Percentiles rank a stretch among this genome's conserved stretches.
phyloP scores from a whole-genome alignment of 805 yeast species.

The Myxozyma neotropica region DNA sequence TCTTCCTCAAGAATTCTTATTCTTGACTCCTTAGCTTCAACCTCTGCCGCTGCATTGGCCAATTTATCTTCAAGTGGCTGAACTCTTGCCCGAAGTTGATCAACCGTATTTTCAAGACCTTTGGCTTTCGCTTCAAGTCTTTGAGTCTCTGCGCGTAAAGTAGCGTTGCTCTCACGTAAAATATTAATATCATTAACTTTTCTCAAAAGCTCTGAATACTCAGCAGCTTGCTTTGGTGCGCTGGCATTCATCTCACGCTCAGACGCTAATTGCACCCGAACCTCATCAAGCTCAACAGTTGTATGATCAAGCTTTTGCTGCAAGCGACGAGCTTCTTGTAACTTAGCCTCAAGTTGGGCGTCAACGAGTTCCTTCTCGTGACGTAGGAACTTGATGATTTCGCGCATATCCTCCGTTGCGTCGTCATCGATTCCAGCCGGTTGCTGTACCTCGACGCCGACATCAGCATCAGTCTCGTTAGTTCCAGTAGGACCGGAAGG shows the following conservation, averaged over 20 bases:
- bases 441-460: not conserved
- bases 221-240: slow-evolving; percentile 36
- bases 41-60: slow-evolving; percentile 45
- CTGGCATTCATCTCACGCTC: slow-evolving; percentile 37
- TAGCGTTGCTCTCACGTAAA: slow-evolving; percentile 66
- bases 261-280: slow-evolving; percentile 51
- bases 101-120: slow-evolving; percentile 49
- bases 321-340: slow-evolving; percentile 57
- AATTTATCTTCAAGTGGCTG: slow-evolving; percentile 52
- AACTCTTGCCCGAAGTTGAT: slow-evolving; percentile 41
- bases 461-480: slow-evolving; percentile 5
- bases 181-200: slow-evolving; percentile 65
- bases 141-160: slow-evolving; percentile 58
- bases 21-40: slow-evolving; percentile 55
- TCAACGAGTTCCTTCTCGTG: slow-evolving; percentile 74
- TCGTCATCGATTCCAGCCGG: slow-evolving; percentile 10
- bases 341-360: slow-evolving; percentile 55
- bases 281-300: slow-evolving; percentile 55
- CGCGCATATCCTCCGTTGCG: slow-evolving; percentile 45
- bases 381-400: slow-evolving; percentile 64
- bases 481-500: slow-evolving; percentile 1
- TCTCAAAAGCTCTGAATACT: slow-evolving; percentile 52
- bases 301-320: slow-evolving; percentile 54
- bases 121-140: slow-evolving; percentile 41
- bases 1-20: slow-evolving; percentile 55